Conservation (phyloP, 257 asterid species). For the Echites panduratus region DNA sequence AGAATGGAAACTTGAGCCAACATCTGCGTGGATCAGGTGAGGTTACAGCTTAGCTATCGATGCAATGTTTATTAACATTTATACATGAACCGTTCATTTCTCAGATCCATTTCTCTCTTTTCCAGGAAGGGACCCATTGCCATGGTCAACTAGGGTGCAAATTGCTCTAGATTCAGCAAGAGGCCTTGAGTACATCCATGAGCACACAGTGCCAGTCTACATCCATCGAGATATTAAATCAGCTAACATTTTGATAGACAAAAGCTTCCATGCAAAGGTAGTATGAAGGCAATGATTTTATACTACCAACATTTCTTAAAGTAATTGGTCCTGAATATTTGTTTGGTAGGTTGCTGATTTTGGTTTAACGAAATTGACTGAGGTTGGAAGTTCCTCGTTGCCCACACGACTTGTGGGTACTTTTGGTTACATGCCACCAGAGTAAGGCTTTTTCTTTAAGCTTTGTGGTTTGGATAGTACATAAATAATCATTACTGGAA, state of each 20-base stretch:
- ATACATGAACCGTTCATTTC: background rate
- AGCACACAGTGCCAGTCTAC: constrained; percentile 92
- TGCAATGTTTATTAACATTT: constrained; percentile 1
- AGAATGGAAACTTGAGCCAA: constrained; percentile 84
- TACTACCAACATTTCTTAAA: constrained; percentile 17
- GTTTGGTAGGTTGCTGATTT: constrained; percentile 86
- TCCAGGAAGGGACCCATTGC: constrained; percentile 70
- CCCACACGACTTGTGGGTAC: constrained; percentile 95
- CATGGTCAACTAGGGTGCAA: constrained; percentile 88
- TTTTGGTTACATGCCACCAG: constrained; percentile 98
- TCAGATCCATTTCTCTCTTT: constrained; percentile 16
- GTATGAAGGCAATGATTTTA: constrained; percentile 17
- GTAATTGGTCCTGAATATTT: constrained; percentile 2
- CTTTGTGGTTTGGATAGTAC: background rate
- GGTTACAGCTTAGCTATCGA: constrained; percentile 7
- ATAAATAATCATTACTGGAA: background rate
- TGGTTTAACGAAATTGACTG: constrained; percentile 87
- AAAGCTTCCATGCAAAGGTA: constrained; percentile 85
- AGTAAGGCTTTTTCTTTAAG: constrained; percentile 46
- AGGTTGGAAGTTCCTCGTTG: constrained; percentile 75
- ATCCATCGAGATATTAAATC: constrained; percentile 96
- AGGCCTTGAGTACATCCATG: constrained; percentile 98
- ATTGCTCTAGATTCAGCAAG: constrained; percentile 96
- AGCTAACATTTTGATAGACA: constrained; percentile 89
- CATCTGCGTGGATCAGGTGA: constrained; percentile 82